Percentiles rank a stretch among this genome's conserved stretches.
Evolutionary conservation across 495 filamentous ascomycete species (phyloP).

Genomic region (Neurospora sp.): DNA sequence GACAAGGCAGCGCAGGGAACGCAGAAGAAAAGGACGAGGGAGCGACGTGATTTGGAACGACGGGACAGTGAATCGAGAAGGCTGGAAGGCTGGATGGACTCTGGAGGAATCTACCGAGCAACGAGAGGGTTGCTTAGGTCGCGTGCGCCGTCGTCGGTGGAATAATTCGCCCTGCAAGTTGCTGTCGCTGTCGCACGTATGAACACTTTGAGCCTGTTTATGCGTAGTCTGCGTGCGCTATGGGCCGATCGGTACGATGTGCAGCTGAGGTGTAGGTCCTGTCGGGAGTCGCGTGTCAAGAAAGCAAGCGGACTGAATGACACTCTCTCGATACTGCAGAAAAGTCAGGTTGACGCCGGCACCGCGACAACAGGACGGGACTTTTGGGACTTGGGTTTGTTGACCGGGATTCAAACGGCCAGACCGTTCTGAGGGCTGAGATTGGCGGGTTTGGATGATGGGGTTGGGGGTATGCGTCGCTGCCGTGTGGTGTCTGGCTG

Average conservation of each 20-base stretch:
- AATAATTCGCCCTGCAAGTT: not conserved
- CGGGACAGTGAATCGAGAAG: not conserved
- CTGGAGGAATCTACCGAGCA: not conserved
- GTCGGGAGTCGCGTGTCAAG: not conserved
- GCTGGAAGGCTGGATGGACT: not conserved
- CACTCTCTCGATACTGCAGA: not conserved
- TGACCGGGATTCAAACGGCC: not conserved
- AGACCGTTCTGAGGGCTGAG: not conserved
- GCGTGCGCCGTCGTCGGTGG: not conserved
- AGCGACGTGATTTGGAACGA: not conserved
- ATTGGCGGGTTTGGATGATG: not conserved
- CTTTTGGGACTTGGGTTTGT: not conserved
- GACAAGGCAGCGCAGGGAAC: not conserved
- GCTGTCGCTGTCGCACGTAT: not conserved
- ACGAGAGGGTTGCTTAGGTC: not conserved
- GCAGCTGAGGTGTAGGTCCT: not conserved
- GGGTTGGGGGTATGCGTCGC: not conserved
- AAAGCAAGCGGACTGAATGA: not conserved
- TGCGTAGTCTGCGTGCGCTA: not conserved
- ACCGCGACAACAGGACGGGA: not conserved
- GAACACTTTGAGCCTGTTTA: not conserved
- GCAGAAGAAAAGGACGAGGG: not conserved
- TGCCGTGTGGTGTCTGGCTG: not conserved
- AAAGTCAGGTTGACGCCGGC: not conserved
- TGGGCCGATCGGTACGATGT: not conserved